phyloP scores from a whole-genome alignment of 2,329 filamentous ascomycete genomes.

The Aspergillus carbonarius region DNA sequence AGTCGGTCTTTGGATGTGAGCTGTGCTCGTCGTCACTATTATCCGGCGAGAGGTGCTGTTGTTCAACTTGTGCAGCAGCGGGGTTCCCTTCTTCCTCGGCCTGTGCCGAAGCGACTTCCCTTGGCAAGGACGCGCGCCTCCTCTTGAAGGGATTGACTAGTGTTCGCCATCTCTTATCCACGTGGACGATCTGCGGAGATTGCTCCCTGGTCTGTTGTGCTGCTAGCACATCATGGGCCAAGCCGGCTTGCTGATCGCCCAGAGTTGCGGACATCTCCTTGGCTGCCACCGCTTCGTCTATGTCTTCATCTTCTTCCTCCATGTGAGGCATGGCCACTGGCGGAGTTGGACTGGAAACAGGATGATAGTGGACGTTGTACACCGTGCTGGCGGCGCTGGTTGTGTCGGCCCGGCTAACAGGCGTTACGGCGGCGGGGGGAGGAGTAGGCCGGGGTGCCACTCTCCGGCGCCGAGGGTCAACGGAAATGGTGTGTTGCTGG shows the following conservation, averaged over 20 bases:
- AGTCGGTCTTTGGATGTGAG: conserved; percentile 47
- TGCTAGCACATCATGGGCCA: conserved; percentile 18
- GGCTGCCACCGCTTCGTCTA: conserved; percentile 13
- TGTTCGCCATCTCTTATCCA: conserved; percentile 48
- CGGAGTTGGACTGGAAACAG: conserved; percentile 50
- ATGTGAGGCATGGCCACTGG: conserved; percentile 37
- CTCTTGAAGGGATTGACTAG: conserved; percentile 60
- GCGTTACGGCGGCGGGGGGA: conserved; percentile 53
- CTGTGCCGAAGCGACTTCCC: conserved; percentile 59
- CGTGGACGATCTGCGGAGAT: conserved; percentile 32
- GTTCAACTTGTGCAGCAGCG: conserved; percentile 15
- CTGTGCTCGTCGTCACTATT: conserved; percentile 47
- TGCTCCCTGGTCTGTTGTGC: conserved; percentile 28
- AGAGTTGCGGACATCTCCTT: conserved; percentile 27
- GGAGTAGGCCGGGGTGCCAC: conserved; percentile 35
- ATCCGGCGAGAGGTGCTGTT: conserved; percentile 32
- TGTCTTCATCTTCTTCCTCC: conserved; percentile 32
- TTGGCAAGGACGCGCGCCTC: conserved; percentile 57
- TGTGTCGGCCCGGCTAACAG: conserved; percentile 61
- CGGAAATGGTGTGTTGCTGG: conserved; percentile 14
- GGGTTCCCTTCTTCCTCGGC: conserved; percentile 43
- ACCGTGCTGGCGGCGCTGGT: conserved; percentile 63
- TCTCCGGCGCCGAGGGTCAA: conserved; percentile 17
- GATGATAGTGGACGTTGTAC: conserved; percentile 63
- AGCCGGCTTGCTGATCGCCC: conserved; percentile 9